Evolutionary conservation across 2,329 filamentous ascomycete genomes (phyloP).

Genomic region (Ophiostoma tasmaniense): DNA sequence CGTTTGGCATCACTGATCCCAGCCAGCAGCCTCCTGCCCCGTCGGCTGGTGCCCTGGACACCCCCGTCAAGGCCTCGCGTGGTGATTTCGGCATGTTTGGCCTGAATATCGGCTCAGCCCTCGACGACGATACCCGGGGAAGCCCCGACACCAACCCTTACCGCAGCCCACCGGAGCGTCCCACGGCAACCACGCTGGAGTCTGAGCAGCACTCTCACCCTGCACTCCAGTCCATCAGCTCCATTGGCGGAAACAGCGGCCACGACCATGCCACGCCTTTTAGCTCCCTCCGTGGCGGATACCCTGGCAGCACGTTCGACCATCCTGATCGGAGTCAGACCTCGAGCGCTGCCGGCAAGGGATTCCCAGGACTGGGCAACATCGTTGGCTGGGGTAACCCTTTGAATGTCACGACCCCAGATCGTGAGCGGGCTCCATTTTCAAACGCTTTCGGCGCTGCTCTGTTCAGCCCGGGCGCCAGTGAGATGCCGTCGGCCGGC

Average conservation of each 20-base stretch:
- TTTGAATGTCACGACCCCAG: conserved; percentile 57
- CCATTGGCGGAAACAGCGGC: conserved; percentile 31
- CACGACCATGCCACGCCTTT: conserved; percentile 43
- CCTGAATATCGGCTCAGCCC: conserved; percentile 48
- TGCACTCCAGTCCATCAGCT: conserved; percentile 20
- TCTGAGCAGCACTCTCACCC: not conserved
- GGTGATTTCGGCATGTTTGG: conserved; percentile 57
- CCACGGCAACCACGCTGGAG: conserved; percentile 43
- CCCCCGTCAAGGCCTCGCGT: conserved; percentile 45
- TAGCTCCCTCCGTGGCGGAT: conserved; percentile 39
- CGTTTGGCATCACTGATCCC: conserved; percentile 60
- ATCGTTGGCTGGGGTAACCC: conserved; percentile 54
- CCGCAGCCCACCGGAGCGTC: conserved; percentile 65
- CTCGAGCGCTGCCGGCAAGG: conserved; percentile 74
- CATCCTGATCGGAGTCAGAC: conserved; percentile 88
- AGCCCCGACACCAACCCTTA: conserved; percentile 97
- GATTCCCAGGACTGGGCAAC: conserved; percentile 55
- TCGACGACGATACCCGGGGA: conserved; percentile 61
- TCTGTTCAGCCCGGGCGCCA: conserved; percentile 61
- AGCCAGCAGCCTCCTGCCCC: conserved; percentile 38
- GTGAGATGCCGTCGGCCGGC: conserved; percentile 68
- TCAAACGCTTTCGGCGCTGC: conserved; percentile 64
- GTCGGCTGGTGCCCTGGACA: conserved; percentile 49
- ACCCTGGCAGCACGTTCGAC: conserved; percentile 42
- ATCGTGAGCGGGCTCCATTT: conserved; percentile 51